A percentile compares a stretch with the other conserved stretches of the same genome.
Conservation (phyloP, 176 grass and related monocot genomes). For the Themeda triandra region DNA sequence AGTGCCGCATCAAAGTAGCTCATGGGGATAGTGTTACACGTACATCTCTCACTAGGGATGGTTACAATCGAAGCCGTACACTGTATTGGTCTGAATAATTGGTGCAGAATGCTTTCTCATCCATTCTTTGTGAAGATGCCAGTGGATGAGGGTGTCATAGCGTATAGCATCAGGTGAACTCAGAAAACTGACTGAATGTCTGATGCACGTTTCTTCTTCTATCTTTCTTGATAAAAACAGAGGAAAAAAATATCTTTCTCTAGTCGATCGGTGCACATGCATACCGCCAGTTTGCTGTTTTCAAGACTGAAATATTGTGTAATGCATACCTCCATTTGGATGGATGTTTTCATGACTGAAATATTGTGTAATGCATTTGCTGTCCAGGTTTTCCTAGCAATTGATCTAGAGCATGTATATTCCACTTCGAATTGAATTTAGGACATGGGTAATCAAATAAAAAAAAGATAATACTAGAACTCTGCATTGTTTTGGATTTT, state of each 20-base stretch:
- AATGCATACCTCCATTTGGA: no score
- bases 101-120: background rate
- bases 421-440: no score
- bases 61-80: background rate
- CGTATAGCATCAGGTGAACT: background rate
- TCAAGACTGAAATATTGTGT: no score
- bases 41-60: constrained; percentile 4
- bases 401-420: no score
- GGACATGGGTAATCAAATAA: no score
- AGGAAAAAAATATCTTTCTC: no score
- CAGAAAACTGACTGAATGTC: background rate
- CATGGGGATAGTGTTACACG: background rate
- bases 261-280: background rate
- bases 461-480: no score
- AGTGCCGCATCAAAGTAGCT: background rate
- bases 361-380: no score
- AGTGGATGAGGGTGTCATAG: background rate
- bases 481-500: no score
- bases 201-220: background rate
- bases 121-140: constrained; percentile 5
- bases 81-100: background rate
- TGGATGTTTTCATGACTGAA: no score
- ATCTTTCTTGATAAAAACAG: background rate
- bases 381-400: no score
- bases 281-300: background rate